These are phyloP conservation scores for Tagetes patula DNA, from an alignment of 129 eudicot species.

Conservation along the genomic window DNA sequence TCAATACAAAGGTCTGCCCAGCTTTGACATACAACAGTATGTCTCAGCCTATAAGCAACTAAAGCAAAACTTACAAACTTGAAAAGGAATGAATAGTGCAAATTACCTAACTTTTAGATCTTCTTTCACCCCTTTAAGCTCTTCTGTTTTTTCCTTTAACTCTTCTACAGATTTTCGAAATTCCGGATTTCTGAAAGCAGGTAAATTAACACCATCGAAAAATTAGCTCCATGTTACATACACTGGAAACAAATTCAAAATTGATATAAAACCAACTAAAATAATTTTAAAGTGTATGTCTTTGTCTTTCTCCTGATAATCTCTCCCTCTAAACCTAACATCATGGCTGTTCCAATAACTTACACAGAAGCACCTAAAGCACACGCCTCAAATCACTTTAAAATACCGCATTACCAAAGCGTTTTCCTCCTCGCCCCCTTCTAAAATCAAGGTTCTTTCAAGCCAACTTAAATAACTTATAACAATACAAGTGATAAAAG, in stretches of 20 bases:
- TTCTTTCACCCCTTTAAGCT: conserved; percentile 76
- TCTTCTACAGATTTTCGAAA: conserved; percentile 74
- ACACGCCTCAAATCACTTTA: background rate
- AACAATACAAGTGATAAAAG: background rate
- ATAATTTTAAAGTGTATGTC: background rate
- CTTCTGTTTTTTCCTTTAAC: conserved; percentile 78
- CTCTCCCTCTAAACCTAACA: background rate
- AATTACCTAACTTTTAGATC: conserved; percentile 85
- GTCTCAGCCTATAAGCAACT: conserved; percentile 80
- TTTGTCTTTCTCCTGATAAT: background rate
- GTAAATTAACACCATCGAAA: conserved; percentile 16
- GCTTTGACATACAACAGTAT: conserved; percentile 99
- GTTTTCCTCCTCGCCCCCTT: background rate
- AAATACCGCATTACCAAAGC: background rate
- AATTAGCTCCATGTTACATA: background rate
- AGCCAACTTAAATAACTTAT: background rate
- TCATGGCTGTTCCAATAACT: background rate
- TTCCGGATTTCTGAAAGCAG: conserved; percentile 61
- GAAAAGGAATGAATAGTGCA: conserved; percentile 12
- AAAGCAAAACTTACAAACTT: conserved; percentile 21
- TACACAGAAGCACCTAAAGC: background rate
- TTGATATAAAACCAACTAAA: background rate
- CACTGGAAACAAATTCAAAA: background rate
- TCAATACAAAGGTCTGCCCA: conserved; percentile 81
- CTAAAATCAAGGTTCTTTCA: background rate